Percentiles rank a stretch among this genome's conserved stretches.
These are phyloP conservation scores for Crucibulum laeve DNA, from an alignment of 768 basidiomycete species.

Conservation along the genomic window DNA sequence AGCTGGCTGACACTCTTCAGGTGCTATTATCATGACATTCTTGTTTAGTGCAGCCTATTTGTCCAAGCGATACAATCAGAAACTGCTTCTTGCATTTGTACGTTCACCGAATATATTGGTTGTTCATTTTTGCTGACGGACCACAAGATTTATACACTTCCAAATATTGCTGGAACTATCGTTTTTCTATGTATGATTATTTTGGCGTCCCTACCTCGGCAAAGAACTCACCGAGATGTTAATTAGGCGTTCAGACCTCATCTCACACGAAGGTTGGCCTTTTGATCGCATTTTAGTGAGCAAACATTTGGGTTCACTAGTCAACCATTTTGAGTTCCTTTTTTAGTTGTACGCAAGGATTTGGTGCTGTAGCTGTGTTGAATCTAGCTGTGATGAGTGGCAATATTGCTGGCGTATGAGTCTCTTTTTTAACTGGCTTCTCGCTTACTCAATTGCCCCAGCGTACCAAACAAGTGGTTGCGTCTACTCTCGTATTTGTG, in stretches of 20 bases:
- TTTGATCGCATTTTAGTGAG: slow-evolving; percentile 45
- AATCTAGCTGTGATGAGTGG: slow-evolving; percentile 43
- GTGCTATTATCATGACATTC: slow-evolving; percentile 36
- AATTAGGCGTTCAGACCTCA: slow-evolving; percentile 31
- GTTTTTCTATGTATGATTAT: slow-evolving; percentile 34
- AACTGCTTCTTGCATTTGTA: slow-evolving; percentile 39
- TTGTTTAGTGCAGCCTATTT: slow-evolving; percentile 39
- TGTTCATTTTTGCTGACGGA: not conserved
- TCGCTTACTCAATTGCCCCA: slow-evolving; percentile 3
- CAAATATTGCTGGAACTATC: slow-evolving; percentile 46
- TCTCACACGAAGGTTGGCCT: slow-evolving; percentile 39
- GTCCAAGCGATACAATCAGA: slow-evolving; percentile 38
- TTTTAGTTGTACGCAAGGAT: slow-evolving; percentile 38
- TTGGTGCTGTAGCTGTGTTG: slow-evolving; percentile 41
- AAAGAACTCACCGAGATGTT: not conserved
- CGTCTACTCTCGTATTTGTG: slow-evolving; percentile 45
- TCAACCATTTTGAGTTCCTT: slow-evolving; percentile 1
- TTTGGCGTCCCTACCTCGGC: not conserved
- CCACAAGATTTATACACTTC: slow-evolving; percentile 38
- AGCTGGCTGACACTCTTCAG: slow-evolving; percentile 13
- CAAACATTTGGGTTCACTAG: not conserved
- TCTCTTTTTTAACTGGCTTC: too few species aligned
- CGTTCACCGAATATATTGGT: slow-evolving; percentile 4
- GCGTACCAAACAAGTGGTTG: slow-evolving; percentile 46
- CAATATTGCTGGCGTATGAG: slow-evolving; percentile 39